phyloP scores from a whole-genome alignment of 2,329 filamentous ascomycete species.

The Sarocladium strictum region DNA sequence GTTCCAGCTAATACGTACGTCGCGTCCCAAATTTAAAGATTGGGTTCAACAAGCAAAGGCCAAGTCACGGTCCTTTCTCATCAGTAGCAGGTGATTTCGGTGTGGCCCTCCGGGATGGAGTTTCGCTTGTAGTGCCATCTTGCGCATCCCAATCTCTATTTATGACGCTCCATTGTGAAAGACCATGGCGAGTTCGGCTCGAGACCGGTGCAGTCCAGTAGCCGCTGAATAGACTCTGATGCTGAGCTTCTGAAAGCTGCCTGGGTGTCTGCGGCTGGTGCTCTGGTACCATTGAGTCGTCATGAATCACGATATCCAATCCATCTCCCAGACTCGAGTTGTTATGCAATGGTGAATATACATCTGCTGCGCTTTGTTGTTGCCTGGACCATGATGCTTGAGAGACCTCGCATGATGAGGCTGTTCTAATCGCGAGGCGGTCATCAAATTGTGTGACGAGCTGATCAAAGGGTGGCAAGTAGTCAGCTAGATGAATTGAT shows the following conservation, averaged over 20 bases:
- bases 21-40: too few relatives aligned
- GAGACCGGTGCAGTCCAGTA: neutral
- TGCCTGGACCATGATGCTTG: neutral
- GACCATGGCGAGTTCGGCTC: neutral
- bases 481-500: too few relatives aligned
- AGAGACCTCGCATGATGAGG: neutral
- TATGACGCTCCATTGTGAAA: neutral
- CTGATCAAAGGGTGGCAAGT: too few relatives aligned
- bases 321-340: neutral
- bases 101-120: neutral
- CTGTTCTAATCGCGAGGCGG: neutral
- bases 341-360: neutral
- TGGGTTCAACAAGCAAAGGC: too few relatives aligned
- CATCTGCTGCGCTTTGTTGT: neutral
- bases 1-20: too few relatives aligned
- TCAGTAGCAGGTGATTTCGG: neutral
- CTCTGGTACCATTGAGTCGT: neutral
- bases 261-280: neutral
- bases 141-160: neutral
- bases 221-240: neutral
- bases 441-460: neutral
- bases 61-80: too few relatives aligned
- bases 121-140: constrained; percentile 14
- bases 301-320: neutral
- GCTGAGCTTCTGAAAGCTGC: neutral